These are phyloP conservation scores for Sporothrix pseudoabietina DNA, from an alignment of 2,329 filamentous ascomycete species.

Conservation along the genomic window DNA sequence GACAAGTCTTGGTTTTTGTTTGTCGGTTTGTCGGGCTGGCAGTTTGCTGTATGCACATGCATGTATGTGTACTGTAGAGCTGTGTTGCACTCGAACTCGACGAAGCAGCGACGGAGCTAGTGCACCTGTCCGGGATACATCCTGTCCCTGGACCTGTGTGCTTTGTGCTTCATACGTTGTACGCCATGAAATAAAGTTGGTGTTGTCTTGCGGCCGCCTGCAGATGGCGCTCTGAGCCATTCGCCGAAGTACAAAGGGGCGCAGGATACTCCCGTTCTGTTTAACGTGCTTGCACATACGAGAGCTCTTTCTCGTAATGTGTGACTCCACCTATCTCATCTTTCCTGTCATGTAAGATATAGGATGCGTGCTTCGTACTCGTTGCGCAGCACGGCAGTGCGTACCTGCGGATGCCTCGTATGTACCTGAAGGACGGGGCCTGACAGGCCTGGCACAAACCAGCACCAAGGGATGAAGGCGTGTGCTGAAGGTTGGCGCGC, in stretches of 20 bases:
- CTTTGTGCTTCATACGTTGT: slow-evolving; percentile 5
- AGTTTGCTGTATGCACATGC: neutral
- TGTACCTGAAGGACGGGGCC: slow-evolving; percentile 17
- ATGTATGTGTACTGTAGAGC: neutral
- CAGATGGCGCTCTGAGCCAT: slow-evolving; percentile 23
- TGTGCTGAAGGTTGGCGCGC: neutral
- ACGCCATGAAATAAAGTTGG: slow-evolving; percentile 21
- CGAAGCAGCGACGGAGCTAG: neutral
- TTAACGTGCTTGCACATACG: neutral
- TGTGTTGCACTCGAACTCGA: neutral
- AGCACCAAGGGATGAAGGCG: neutral
- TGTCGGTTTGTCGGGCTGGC: neutral
- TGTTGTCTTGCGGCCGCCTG: neutral
- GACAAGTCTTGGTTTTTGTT: neutral
- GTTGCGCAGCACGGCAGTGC: neutral
- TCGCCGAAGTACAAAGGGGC: slow-evolving; percentile 21
- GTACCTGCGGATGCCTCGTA: slow-evolving; percentile 1
- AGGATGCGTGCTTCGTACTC: neutral
- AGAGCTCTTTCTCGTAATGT: neutral
- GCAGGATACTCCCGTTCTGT: slow-evolving; percentile 4
- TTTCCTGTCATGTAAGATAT: neutral
- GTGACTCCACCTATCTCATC: neutral
- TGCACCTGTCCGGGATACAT: neutral
- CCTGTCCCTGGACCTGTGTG: neutral
- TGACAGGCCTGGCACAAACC: neutral